Conservation (phyloP, 768 basidiomycete genomes). For the Tulasnella sp. region DNA sequence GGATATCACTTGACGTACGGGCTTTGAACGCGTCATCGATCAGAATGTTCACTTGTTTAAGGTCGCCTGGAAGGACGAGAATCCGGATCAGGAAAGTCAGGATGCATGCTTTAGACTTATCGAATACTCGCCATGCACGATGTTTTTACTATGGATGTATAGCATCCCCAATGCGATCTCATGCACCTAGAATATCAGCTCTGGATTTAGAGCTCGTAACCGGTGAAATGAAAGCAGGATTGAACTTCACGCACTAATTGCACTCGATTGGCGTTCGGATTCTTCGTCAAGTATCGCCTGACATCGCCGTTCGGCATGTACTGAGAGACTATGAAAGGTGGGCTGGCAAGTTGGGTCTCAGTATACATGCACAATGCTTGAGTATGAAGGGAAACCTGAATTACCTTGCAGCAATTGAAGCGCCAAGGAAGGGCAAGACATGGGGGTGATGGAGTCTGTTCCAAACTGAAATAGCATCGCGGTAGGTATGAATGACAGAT, state of each 20-base stretch:
- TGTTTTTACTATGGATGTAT: conserved; percentile 1
- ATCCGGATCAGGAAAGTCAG: neutral
- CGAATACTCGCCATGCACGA: neutral
- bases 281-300: neutral
- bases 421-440: neutral
- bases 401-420: neutral
- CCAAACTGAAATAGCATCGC: neutral
- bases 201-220: neutral
- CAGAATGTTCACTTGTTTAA: neutral
- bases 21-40: neutral
- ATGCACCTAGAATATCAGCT: neutral
- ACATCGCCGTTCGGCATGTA: neutral
- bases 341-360: no score
- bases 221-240: neutral
- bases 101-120: neutral
- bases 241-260: neutral
- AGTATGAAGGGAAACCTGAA: no score
- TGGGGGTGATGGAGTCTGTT: neutral
- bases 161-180: neutral
- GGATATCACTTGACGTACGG: neutral
- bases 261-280: neutral
- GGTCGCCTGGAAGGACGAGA: neutral
- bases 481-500: neutral
- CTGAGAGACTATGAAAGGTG: neutral
- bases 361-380: no score